phyloP scores from a whole-genome alignment of 1,284 basidiomycete species.

The Veloboletus limbatus region DNA sequence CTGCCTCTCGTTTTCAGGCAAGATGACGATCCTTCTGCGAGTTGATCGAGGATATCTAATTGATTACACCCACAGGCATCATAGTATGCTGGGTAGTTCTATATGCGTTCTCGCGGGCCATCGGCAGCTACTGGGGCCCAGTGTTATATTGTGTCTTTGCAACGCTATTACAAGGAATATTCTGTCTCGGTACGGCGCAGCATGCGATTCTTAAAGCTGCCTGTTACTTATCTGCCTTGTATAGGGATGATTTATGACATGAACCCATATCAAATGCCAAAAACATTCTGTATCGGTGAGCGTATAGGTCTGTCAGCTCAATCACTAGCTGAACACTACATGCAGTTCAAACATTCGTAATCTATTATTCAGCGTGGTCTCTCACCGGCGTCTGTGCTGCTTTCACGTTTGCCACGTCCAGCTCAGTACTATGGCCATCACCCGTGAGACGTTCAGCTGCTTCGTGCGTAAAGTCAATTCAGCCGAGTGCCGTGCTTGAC shows the following conservation, averaged over 20 bases:
- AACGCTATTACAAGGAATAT: conserved; percentile 26
- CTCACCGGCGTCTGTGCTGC: conserved; percentile 50
- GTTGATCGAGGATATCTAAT: background rate
- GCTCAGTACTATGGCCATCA: conserved; percentile 47
- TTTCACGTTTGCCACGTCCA: conserved; percentile 48
- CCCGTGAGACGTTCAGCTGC: conserved; percentile 34
- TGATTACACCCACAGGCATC: conserved; percentile 15
- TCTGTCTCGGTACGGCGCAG: conserved; percentile 29
- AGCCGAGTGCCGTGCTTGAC: background rate
- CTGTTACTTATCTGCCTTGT: conserved; percentile 8
- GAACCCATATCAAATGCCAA: conserved; percentile 57
- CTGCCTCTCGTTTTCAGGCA: conserved; percentile 25
- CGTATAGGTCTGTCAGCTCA: background rate
- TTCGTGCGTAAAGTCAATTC: conserved; percentile 25
- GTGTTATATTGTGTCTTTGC: conserved; percentile 23
- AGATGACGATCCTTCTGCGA: background rate
- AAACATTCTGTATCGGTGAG: conserved; percentile 54
- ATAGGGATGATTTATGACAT: conserved; percentile 62
- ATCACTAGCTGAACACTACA: background rate
- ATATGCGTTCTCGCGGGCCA: conserved; percentile 20
- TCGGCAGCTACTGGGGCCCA: conserved; percentile 22
- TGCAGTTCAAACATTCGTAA: conserved; percentile 21
- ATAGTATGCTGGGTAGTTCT: conserved; percentile 25
- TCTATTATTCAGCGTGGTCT: conserved; percentile 45
- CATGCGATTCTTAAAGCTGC: background rate